phyloP scores from a whole-genome alignment of 108 stramenopile genomes.

The Cyclotella choctawhatcheeana region DNA sequence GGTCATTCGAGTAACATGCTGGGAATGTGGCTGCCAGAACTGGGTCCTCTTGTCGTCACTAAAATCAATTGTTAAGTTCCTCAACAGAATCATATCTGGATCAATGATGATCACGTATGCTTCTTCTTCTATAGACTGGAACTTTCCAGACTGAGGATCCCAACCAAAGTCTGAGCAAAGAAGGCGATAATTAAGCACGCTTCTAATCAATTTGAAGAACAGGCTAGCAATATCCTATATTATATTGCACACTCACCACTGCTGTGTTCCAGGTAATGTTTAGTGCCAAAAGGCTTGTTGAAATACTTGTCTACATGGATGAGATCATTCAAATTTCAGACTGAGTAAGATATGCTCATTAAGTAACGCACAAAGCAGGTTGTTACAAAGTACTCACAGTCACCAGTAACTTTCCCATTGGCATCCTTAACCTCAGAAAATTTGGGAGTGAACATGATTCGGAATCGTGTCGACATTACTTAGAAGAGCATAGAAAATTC shows the following conservation, averaged over 20 bases:
- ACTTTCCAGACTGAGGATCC: slow-evolving; percentile 37
- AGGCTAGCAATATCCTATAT: no score
- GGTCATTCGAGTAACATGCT: slow-evolving; percentile 31
- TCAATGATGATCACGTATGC: slow-evolving; percentile 87
- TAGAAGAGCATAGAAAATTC: slow-evolving; percentile 15
- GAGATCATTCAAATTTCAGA: no score
- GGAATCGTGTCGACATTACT: slow-evolving; percentile 58
- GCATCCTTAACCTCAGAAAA: slow-evolving; percentile 64
- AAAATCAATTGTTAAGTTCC: slow-evolving; percentile 76
- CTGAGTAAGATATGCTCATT: no score
- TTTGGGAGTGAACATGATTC: slow-evolving; percentile 80
- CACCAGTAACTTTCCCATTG: slow-evolving; percentile 40
- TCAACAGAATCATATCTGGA: slow-evolving; percentile 93
- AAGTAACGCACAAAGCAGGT: neutral
- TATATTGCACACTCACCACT: slow-evolving; percentile 3
- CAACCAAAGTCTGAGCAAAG: slow-evolving; percentile 40
- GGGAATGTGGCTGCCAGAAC: slow-evolving; percentile 48
- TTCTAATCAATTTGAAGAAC: no score
- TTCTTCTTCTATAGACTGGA: slow-evolving; percentile 44
- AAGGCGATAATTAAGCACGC: no score
- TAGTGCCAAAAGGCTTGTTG: slow-evolving; percentile 90
- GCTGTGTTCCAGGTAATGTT: slow-evolving; percentile 79
- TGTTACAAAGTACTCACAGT: slow-evolving; percentile 74
- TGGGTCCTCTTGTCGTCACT: slow-evolving; percentile 33
- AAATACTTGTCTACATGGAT: slow-evolving; percentile 79